Evolutionary conservation across 345 rosid species (phyloP), one percentile per base, ranked within the genome.

Genomic region (Gossypium raimondii): DNA sequence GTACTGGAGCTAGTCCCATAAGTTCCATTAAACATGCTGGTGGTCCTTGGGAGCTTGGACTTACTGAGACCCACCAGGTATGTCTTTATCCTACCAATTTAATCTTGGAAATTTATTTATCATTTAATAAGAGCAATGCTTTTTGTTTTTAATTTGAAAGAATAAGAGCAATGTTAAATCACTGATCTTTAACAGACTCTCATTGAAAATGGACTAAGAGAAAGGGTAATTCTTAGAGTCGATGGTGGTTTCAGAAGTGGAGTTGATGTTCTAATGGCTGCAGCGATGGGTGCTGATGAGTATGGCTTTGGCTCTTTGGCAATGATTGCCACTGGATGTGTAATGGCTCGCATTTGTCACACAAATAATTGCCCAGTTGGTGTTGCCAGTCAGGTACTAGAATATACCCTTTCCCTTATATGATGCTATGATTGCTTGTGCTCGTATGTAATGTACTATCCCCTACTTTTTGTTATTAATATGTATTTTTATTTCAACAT

Each of bases 281-380:
- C 97, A 48, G 89, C 86, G 75, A 88, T 95, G 97, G 99, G 99
- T 7, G 98, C 98, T 64, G 99, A 95, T 78, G 99, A 95, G 80
- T 95, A 89, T 81, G 99, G 99, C 44, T 95, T 95, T 87, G 98
- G 99, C 80, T 93, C 99, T 72, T 86, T 95, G 69, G 99, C 99
- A 75, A 93, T 95, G 99, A 95, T 95, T 87, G 99, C 99, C 78
- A 95, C 99, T 61, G 99, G 99, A 81, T 95, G 99, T 84, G 90
- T 95, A 73, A 94, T 92, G 98, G 99, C 99, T 67, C 99, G 99
- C 78, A 95, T 95, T 82, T 95, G 99, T 86, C 99, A 95, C 81
- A 95, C 98, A 73, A 95, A 95, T 82, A 95, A 95, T 85, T 95
- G 99, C 78, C 99, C 99, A 45, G 99, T 95, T 77, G 99, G 99